Evolutionary conservation across 495 filamentous ascomycete genomes (phyloP).

Genomic region (Aspergillus baeticus): DNA sequence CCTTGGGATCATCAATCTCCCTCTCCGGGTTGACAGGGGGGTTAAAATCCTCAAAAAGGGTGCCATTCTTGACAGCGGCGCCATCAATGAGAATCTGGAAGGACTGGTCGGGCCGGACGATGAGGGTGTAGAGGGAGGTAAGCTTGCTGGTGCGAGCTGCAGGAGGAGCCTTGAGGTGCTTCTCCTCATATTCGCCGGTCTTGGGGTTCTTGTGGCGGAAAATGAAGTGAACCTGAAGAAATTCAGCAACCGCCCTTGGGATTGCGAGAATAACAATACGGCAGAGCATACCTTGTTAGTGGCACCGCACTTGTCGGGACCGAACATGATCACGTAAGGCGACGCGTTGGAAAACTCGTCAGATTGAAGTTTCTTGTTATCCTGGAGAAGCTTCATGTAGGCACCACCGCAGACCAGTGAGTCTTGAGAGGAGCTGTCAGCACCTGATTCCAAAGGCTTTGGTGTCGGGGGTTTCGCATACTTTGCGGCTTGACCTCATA

Average conservation of each 20-base stretch:
- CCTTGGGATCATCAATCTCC: slow-evolving; percentile 96
- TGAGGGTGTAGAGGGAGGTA: slow-evolving; percentile 91
- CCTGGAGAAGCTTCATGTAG: slow-evolving; percentile 98
- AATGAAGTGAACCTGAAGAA: slow-evolving; percentile 88
- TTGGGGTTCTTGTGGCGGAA: slow-evolving; percentile 99
- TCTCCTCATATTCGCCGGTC: slow-evolving; percentile 99
- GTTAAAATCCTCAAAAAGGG: slow-evolving; percentile 89
- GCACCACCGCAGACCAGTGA: slow-evolving; percentile 98
- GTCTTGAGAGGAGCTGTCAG: slow-evolving; percentile 47
- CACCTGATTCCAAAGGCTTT: not conserved
- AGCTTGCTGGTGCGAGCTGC: slow-evolving; percentile 85
- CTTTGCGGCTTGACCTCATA: slow-evolving; percentile 99
- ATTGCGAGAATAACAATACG: not conserved
- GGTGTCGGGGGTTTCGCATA: slow-evolving; percentile 43
- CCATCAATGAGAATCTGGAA: slow-evolving; percentile 90
- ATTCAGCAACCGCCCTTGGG: slow-evolving; percentile 5
- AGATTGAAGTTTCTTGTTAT: slow-evolving; percentile 93
- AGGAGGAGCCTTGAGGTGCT: slow-evolving; percentile 87
- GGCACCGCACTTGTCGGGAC: slow-evolving; percentile 98
- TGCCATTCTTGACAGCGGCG: slow-evolving; percentile 79
- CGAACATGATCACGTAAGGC: slow-evolving; percentile 99
- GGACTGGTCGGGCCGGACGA: slow-evolving; percentile 93
- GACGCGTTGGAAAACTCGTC: slow-evolving; percentile 98
- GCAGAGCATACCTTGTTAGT: slow-evolving; percentile 81
- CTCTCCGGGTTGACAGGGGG: slow-evolving; percentile 90